These are phyloP conservation scores for Pseudocercospora ulei DNA, from an alignment of 2,329 filamentous ascomycete genomes.

Conservation along the genomic window DNA sequence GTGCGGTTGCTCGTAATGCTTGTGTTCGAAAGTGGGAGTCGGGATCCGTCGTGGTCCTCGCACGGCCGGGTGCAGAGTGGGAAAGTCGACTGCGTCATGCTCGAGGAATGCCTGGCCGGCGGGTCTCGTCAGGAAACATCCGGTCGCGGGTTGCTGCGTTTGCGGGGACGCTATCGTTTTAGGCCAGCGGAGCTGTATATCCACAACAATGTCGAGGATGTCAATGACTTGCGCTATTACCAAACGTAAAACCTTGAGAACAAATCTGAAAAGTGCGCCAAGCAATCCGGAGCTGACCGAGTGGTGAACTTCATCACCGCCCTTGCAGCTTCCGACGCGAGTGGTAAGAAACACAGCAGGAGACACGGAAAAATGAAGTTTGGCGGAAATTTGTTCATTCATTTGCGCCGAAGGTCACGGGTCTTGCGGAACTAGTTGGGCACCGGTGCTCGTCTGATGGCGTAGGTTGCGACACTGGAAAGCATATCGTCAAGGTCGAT, in stretches of 20 bases:
- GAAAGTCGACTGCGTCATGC: constrained; percentile 5
- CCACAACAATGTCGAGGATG: constrained; percentile 2
- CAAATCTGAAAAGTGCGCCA: constrained; percentile 4
- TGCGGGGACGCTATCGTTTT: no score
- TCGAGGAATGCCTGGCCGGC: background rate
- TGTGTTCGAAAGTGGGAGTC: no score
- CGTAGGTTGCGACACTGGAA: constrained; percentile 25
- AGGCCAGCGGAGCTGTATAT: no score
- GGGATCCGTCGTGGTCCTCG: no score
- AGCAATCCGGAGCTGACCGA: constrained; percentile 6
- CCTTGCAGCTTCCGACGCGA: background rate
- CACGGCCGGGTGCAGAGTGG: no score
- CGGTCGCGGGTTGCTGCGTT: no score
- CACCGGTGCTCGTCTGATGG: constrained; percentile 2
- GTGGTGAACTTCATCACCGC: background rate
- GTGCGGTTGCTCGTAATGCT: no score
- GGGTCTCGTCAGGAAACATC: no score
- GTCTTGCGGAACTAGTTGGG: background rate
- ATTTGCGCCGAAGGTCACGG: background rate
- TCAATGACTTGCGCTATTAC: constrained; percentile 4
- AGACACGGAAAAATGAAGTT: no score
- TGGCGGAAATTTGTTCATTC: no score
- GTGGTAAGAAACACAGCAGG: background rate
- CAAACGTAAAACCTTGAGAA: background rate
- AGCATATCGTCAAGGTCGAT: constrained; percentile 30